Evolutionary conservation across 202 grass and related monocot genomes (phyloP), one percentile per base, ranked within the genome.

Genomic region (Dendrocalamus latiflorus): DNA sequence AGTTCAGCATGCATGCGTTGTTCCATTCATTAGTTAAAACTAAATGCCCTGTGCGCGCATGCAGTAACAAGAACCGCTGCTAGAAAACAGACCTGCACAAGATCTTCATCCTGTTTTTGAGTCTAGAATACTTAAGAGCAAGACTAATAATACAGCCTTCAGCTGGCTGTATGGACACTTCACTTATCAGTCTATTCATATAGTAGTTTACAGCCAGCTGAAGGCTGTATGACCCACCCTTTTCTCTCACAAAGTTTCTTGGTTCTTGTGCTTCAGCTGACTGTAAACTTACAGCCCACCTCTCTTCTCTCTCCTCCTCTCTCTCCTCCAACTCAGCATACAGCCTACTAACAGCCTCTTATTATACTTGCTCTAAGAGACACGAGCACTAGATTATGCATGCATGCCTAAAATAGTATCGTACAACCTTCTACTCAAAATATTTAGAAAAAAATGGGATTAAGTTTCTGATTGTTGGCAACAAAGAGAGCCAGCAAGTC

Each of bases 351-450:
- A n/a, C n/a, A n/a, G n/a, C n/a, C n/a, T n/a, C n/a, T n/a, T n/a
- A n/a, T n/a, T n/a, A n/a, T n/a, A n/a, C n/a, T n/a, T n/a, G n/a
- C n/a, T n/a, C n/a, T n/a, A n/a, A n/a, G 21, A 66, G 44, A n/a
- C 30, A 65, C 45, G 48, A 68, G 13, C 24, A 11, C 14, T 44
- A 24, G 9, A 70, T 80, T n/a, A n/a, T n/a, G n/a, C 53, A 55
- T 77, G 24, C 43, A 25, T 66, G 62, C 20, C 48, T 75, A 49
- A 11, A 8, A 41, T 68, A 75, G 21, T 74, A 37, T 73, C 21
- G 38, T 62, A 81, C 33, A 67, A 47, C n/a, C 38, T 81, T 74
- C 24, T 58, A 76, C 39, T 85, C 21, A 59, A 54, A 69, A 70
- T 51, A 56, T 58, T 33, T 60, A 76, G 25, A n/a, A 51, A 45